Percentiles rank a stretch among this genome's conserved stretches.
Evolutionary conservation across 768 basidiomycete species (phyloP).

Genomic region (Xanthoconium purpureum): DNA sequence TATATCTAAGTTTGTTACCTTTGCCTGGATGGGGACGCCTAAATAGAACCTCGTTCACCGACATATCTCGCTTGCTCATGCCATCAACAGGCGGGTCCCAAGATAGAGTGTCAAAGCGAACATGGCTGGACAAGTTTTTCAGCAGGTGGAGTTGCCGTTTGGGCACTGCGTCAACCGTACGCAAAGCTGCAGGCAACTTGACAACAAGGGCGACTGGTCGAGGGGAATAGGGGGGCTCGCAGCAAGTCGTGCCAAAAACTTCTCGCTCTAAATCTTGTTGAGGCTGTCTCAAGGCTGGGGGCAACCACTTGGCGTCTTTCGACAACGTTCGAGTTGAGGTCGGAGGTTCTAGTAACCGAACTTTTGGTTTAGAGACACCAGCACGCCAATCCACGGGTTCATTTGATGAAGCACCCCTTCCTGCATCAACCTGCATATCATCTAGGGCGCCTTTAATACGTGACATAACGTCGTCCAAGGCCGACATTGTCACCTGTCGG

Average conservation of each 20-base stretch:
- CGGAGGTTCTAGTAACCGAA: constrained; percentile 17
- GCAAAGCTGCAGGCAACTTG: constrained; percentile 46
- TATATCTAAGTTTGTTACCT: constrained; percentile 33
- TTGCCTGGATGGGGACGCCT: constrained; percentile 36
- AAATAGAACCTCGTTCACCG: constrained; percentile 66
- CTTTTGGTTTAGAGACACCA: constrained; percentile 20
- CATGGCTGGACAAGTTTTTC: constrained; percentile 34
- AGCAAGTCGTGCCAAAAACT: constrained; percentile 43
- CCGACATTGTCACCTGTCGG: constrained; percentile 60
- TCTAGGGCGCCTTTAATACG: constrained; percentile 80
- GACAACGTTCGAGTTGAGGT: constrained; percentile 15
- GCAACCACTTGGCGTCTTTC: constrained; percentile 52
- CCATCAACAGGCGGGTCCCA: constrained; percentile 70
- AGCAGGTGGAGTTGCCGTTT: constrained; percentile 48
- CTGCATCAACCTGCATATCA: constrained; percentile 55
- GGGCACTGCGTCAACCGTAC: constrained; percentile 42
- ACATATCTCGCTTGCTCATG: constrained; percentile 58
- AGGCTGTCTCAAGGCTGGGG: constrained; percentile 47
- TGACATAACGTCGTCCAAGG: constrained; percentile 79
- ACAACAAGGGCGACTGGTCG: constrained; percentile 40
- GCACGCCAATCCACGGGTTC: constrained; percentile 24
- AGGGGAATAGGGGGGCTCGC: constrained; percentile 49
- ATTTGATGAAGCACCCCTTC: constrained; percentile 17
- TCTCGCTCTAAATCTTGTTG: constrained; percentile 41
- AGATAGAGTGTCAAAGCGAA: constrained; percentile 65